Percentiles rank a stretch among this genome's conserved stretches.
Evolutionary conservation across 2,329 filamentous ascomycete genomes (phyloP).

Genomic region (Penicillium sp.): DNA sequence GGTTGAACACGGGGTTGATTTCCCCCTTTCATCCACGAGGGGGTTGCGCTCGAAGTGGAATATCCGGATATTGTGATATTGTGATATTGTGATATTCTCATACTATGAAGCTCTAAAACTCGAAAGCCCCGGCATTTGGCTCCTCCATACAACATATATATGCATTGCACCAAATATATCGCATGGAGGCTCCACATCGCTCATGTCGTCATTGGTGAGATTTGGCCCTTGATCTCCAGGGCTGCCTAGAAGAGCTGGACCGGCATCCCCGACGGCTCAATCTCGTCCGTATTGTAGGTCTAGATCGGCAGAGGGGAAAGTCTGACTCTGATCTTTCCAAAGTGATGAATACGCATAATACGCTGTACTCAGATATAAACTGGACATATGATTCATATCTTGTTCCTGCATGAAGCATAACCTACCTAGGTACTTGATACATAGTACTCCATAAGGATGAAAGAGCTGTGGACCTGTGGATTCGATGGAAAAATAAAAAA

Average conservation of each 20-base stretch:
- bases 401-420: conserved; percentile 2
- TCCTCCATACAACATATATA: too few relatives aligned
- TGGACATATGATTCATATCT: background rate
- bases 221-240: background rate
- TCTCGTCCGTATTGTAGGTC: background rate
- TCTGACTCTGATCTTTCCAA: background rate
- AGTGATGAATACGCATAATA: background rate
- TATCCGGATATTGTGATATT: background rate
- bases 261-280: background rate
- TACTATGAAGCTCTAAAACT: background rate
- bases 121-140: background rate
- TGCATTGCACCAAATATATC: background rate
- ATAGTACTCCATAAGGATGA: too few relatives aligned
- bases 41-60: background rate
- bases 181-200: background rate
- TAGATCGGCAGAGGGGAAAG: background rate
- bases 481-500: conserved; percentile 9
- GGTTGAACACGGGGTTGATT: background rate
- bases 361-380: background rate
- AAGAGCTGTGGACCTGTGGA: background rate
- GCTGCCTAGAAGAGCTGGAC: background rate
- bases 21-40: background rate
- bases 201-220: background rate
- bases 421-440: background rate
- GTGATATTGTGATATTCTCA: background rate